Evolutionary conservation across 2,329 filamentous ascomycete genomes (phyloP).

Genomic region (Stagonosporopsis cucurbitacearum): DNA sequence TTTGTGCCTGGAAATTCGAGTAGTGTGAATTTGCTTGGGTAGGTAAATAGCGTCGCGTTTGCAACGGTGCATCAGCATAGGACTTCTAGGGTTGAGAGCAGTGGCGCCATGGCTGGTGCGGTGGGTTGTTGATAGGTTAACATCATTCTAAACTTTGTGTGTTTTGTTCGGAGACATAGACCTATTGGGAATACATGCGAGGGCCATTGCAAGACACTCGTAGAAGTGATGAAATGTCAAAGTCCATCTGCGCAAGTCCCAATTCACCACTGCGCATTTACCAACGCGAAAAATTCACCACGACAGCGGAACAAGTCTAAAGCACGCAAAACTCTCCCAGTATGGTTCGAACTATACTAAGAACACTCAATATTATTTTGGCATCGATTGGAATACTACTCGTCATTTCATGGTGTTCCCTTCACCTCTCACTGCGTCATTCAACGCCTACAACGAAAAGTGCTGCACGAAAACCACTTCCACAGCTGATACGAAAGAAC

Average conservation of each 20-base stretch:
- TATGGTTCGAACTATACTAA: neutral
- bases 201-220: too few species aligned
- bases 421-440: neutral
- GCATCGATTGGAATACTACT: neutral
- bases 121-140: too few species aligned
- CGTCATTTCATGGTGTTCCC: neutral
- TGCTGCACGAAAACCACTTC: too few species aligned
- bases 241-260: too few species aligned
- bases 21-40: slow-evolving; percentile 36
- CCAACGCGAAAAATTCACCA: neutral
- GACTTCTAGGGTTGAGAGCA: neutral
- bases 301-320: neutral
- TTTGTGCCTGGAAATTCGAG: slow-evolving; percentile 38
- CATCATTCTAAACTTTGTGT: too few species aligned
- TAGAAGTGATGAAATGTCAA: too few species aligned
- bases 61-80: slow-evolving; percentile 22
- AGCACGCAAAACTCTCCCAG: neutral
- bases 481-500: too few species aligned
- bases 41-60: slow-evolving; percentile 36
- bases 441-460: neutral
- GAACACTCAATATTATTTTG: neutral
- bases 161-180: too few species aligned
- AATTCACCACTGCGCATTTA: neutral
- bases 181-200: too few species aligned
- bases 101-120: neutral